Percentiles rank a stretch among this genome's conserved stretches.
Evolutionary conservation across 108 stramenopile species (phyloP).

Genomic region (Conticribra guillardii): DNA sequence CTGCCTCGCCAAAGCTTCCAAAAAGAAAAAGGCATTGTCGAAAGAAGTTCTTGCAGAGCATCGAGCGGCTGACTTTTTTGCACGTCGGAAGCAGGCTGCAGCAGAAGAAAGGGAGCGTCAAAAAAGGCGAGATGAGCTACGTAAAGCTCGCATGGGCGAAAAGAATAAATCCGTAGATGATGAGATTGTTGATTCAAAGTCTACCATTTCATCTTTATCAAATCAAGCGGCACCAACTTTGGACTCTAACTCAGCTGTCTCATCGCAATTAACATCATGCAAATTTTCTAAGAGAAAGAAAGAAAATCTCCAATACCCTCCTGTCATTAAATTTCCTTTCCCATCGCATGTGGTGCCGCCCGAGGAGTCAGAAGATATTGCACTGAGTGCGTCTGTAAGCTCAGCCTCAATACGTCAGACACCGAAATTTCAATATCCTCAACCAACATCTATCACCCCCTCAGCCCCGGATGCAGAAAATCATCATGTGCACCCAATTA

Average conservation of each 20-base stretch:
- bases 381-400: not conserved
- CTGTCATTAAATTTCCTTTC: constrained; percentile 29
- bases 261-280: no score
- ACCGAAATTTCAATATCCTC: not conserved
- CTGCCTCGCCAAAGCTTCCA: not conserved
- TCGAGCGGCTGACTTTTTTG: constrained; percentile 60
- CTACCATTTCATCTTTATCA: not conserved
- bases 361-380: not conserved
- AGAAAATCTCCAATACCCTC: not conserved
- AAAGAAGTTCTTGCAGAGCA: constrained; percentile 54
- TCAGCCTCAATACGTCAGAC: not conserved
- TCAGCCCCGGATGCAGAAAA: no score
- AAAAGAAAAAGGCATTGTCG: constrained; percentile 13
- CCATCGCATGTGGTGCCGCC: constrained; percentile 40
- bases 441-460: not conserved
- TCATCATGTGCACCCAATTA: no score
- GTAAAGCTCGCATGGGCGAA: constrained; percentile 2
- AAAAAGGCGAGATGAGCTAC: constrained; percentile 40
- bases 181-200: not conserved
- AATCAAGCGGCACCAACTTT: not conserved
- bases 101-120: constrained; percentile 60
- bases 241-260: not conserved
- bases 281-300: not conserved
- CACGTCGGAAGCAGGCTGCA: constrained; percentile 44
- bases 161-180: not conserved